Percentiles rank a stretch among this genome's conserved stretches.
phyloP scores from a whole-genome alignment of 2,329 filamentous ascomycete species.

The Paracorniculantispora psalliotae region DNA sequence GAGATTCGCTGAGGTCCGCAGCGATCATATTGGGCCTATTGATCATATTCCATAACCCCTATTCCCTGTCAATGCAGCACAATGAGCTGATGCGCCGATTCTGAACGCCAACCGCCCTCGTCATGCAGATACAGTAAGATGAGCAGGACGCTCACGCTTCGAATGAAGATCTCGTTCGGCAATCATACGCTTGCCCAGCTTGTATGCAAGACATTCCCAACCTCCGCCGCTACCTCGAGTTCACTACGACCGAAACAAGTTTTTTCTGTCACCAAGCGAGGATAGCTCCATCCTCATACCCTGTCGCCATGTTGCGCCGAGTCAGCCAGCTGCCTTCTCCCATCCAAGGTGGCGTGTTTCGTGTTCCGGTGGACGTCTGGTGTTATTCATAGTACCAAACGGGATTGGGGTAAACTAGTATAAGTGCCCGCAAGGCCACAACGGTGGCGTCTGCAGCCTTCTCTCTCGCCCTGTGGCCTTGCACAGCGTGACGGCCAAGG shows the following conservation, averaged over 20 bases:
- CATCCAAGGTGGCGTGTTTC: constrained; percentile 10
- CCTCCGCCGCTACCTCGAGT: too few species aligned
- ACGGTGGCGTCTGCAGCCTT: not conserved
- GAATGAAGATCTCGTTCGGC: not conserved
- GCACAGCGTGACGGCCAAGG: not conserved
- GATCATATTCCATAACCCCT: not conserved
- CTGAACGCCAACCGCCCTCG: not conserved
- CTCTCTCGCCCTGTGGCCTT: not conserved
- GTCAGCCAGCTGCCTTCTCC: not conserved
- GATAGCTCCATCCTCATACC: not conserved
- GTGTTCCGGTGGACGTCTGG: constrained; percentile 9
- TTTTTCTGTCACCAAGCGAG: not conserved
- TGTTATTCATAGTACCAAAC: constrained; percentile 8
- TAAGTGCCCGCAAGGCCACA: not conserved
- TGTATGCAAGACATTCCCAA: not conserved
- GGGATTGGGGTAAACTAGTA: not conserved
- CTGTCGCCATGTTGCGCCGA: not conserved
- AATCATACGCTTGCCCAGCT: not conserved
- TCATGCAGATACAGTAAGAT: not conserved
- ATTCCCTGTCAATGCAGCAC: not conserved
- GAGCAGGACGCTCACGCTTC: not conserved
- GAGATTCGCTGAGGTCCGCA: constrained; percentile 6
- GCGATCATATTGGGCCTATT: constrained; percentile 11
- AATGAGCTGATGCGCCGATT: not conserved
- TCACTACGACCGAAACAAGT: not conserved